phyloP scores from a whole-genome alignment of 345 rosid genomes.

The Cardamine chenopodiifolia region DNA sequence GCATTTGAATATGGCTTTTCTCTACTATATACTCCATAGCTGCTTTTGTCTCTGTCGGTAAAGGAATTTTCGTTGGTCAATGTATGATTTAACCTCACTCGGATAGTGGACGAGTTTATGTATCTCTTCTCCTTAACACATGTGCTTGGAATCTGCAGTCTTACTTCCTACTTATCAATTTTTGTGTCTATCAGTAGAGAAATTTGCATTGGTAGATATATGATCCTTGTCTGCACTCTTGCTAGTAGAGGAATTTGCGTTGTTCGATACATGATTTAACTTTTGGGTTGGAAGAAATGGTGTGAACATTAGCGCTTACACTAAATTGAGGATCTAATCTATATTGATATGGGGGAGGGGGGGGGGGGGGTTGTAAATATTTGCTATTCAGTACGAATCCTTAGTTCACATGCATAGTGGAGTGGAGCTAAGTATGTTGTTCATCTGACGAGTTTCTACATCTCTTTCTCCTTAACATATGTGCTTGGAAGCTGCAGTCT shows the following conservation, averaged over 20 bases:
- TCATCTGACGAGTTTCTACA: neutral
- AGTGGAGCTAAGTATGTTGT: neutral
- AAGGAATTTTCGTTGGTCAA: neutral
- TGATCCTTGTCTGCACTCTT: neutral
- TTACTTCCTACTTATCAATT: no score
- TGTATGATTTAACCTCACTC: neutral
- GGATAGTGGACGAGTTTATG: neutral
- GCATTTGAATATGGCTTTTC: neutral
- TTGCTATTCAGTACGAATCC: neutral
- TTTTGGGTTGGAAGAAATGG: neutral
- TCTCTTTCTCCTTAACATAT: neutral
- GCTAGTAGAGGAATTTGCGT: neutral
- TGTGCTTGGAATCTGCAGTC: no score
- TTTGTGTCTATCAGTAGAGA: neutral
- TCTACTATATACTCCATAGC: neutral
- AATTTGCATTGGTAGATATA: neutral
- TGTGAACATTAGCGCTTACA: neutral
- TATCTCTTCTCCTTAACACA: neutral
- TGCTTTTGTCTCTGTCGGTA: neutral
- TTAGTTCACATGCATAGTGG: neutral
- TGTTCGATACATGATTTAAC: neutral
- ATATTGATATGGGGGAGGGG: neutral
- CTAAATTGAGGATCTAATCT: neutral
- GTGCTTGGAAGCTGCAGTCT: conserved; percentile 1
- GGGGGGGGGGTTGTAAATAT: neutral